Evolutionary conservation across 768 basidiomycete species (phyloP).

Genomic region (Tremella yokohamensis): DNA sequence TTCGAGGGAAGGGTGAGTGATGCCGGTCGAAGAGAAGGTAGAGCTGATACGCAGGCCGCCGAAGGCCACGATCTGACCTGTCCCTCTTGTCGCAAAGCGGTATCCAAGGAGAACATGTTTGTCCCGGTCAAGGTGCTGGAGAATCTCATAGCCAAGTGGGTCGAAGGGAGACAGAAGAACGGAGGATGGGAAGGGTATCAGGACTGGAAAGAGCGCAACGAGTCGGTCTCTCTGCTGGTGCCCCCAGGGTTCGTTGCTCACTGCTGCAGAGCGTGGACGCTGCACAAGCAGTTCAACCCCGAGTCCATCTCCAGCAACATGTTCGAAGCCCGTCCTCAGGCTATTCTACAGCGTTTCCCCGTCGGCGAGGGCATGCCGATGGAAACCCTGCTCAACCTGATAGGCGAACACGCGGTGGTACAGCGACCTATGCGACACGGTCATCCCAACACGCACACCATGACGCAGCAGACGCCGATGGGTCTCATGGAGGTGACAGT

Average conservation of each 20-base stretch:
- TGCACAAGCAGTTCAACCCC: constrained; percentile 4
- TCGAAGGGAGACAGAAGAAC: constrained; percentile 4
- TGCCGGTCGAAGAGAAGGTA: neutral
- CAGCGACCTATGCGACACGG: too few species aligned
- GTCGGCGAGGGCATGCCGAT: neutral
- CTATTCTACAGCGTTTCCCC: neutral
- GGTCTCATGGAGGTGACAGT: too few species aligned
- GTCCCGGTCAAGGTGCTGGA: constrained; percentile 13
- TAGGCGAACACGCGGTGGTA: too few species aligned
- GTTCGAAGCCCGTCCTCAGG: neutral
- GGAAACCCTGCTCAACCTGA: neutral
- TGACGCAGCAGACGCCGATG: too few species aligned
- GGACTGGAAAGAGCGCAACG: constrained; percentile 14
- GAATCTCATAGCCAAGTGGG: constrained; percentile 16
- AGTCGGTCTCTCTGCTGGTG: constrained; percentile 10
- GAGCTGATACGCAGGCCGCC: constrained; percentile 7
- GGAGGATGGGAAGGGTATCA: constrained; percentile 17
- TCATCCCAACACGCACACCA: too few species aligned
- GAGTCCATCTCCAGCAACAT: neutral
- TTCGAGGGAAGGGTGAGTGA: constrained; percentile 14
- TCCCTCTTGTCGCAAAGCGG: constrained; percentile 11
- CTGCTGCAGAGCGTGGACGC: neutral
- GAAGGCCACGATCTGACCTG: constrained; percentile 12
- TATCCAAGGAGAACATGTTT: constrained; percentile 7
- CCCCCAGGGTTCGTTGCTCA: neutral